phyloP scores from a whole-genome alignment of 2,329 filamentous ascomycete genomes.

The Fusarium staphyleae region DNA sequence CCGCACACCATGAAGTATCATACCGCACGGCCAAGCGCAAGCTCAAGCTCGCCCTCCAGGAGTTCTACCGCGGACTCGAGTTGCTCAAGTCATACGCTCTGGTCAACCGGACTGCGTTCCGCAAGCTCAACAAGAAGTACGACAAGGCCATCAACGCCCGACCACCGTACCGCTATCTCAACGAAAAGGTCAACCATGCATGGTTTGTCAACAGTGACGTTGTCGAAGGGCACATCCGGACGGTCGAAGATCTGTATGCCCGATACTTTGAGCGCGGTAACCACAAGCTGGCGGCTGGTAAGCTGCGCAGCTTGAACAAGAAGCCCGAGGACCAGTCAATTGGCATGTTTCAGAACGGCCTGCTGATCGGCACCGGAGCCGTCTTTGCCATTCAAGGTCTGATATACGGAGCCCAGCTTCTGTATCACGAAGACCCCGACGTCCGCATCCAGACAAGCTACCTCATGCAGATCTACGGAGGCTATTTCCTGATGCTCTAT shows the following conservation, averaged over 20 bases:
- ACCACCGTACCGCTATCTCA: slow-evolving; percentile 82
- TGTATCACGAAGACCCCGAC: slow-evolving; percentile 56
- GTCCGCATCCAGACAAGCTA: slow-evolving; percentile 66
- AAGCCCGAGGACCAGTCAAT: slow-evolving; percentile 63
- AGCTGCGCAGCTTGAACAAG: slow-evolving; percentile 76
- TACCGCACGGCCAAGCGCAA: slow-evolving; percentile 91
- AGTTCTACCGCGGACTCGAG: slow-evolving; percentile 92
- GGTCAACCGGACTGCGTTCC: slow-evolving; percentile 90
- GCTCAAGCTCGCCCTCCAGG: slow-evolving; percentile 87
- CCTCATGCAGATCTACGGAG: slow-evolving; percentile 88
- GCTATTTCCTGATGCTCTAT: slow-evolving; percentile 85
- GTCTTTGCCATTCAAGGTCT: slow-evolving; percentile 73
- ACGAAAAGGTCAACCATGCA: slow-evolving; percentile 87
- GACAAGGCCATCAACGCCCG: slow-evolving; percentile 87
- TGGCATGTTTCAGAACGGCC: slow-evolving; percentile 66
- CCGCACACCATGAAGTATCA: slow-evolving; percentile 65
- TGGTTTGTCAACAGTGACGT: slow-evolving; percentile 92
- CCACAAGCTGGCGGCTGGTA: slow-evolving; percentile 87
- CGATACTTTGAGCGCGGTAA: slow-evolving; percentile 95
- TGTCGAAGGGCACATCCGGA: slow-evolving; percentile 79
- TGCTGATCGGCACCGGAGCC: slow-evolving; percentile 72
- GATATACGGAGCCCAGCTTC: slow-evolving; percentile 64
- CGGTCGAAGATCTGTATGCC: slow-evolving; percentile 90
- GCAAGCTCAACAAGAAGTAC: slow-evolving; percentile 99
- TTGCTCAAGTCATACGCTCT: slow-evolving; percentile 90